These are phyloP conservation scores for Stenocarpella maydis DNA, from an alignment of 2,329 filamentous ascomycete genomes.

Conservation along the genomic window DNA sequence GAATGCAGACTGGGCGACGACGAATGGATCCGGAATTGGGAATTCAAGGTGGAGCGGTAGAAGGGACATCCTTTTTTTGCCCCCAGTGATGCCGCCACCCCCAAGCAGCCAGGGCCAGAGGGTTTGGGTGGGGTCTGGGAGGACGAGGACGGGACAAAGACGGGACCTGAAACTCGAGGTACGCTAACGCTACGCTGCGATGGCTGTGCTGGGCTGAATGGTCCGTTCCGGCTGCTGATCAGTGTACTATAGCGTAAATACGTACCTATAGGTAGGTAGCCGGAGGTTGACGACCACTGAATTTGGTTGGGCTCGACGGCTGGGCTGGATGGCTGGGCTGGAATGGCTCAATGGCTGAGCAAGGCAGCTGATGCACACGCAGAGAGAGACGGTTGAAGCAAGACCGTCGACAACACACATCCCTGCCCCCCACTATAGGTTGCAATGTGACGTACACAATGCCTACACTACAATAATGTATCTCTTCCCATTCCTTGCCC, in stretches of 20 bases:
- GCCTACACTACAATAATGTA: too few species aligned
- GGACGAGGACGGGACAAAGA: conserved; percentile 6
- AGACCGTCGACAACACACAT: too few species aligned
- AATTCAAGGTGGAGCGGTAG: not conserved
- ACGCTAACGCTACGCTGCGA: too few species aligned
- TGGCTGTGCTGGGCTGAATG: not conserved
- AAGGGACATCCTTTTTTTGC: too few species aligned
- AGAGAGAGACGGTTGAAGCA: not conserved
- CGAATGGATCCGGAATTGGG: too few species aligned
- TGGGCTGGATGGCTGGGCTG: not conserved
- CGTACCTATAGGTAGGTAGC: too few species aligned
- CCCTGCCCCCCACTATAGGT: conserved; percentile 6
- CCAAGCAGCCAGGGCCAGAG: not conserved
- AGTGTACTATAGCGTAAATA: too few species aligned
- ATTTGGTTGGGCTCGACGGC: not conserved
- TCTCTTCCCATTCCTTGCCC: not conserved
- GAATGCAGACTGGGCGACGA: not conserved
- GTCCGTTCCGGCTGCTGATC: not conserved
- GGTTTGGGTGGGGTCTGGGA: conserved; percentile 4
- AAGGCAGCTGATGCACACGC: too few species aligned
- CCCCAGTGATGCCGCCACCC: conserved; percentile 16
- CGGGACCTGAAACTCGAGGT: conserved; percentile 23
- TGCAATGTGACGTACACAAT: too few species aligned
- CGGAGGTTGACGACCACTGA: too few species aligned
- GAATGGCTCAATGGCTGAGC: not conserved